These are phyloP conservation scores for Medakamo hakoo DNA, from an alignment of 139 green algal genomes.

Conservation along the genomic window DNA sequence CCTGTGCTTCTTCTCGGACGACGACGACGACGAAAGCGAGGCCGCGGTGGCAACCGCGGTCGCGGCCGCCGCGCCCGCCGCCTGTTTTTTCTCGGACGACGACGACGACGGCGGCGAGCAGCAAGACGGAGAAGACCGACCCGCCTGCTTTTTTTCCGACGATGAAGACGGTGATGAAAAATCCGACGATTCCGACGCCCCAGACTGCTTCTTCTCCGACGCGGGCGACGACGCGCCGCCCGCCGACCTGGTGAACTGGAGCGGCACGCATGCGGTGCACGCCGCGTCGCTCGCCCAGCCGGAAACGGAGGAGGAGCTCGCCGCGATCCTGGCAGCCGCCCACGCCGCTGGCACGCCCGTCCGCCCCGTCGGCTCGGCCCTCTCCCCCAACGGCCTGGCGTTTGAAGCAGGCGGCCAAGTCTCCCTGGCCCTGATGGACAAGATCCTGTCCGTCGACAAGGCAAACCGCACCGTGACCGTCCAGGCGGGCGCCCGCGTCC, in stretches of 20 bases:
- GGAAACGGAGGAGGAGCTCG: constrained; percentile 68
- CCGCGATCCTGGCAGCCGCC: constrained; percentile 44
- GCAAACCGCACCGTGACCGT: constrained; percentile 25
- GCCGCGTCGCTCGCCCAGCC: constrained; percentile 53
- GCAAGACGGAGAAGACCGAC: too few species aligned
- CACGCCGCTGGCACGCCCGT: constrained; percentile 14
- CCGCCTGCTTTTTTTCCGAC: too few species aligned
- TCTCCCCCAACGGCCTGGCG: constrained; percentile 83
- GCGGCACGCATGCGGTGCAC: constrained; percentile 59
- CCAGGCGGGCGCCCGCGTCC: constrained; percentile 59
- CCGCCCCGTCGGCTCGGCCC: constrained; percentile 56
- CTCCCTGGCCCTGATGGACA: constrained; percentile 76
- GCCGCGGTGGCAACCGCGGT: too few species aligned
- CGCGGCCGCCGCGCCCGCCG: too few species aligned
- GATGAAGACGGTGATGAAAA: too few species aligned
- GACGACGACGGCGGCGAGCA: too few species aligned
- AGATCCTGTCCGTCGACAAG: constrained; percentile 61
- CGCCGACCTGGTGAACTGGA: constrained; percentile 73
- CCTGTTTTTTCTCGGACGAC: too few species aligned
- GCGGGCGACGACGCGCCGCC: neutral
- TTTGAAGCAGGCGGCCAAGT: constrained; percentile 76
- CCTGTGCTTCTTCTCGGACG: too few species aligned
- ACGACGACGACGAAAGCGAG: too few species aligned
- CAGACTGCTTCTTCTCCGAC: too few species aligned
- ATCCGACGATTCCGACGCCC: too few species aligned